Evolutionary conservation across 805 yeast genomes (phyloP), one percentile per base, ranked within the genome.

Genomic region (Saccharomycopsis fodiens): DNA sequence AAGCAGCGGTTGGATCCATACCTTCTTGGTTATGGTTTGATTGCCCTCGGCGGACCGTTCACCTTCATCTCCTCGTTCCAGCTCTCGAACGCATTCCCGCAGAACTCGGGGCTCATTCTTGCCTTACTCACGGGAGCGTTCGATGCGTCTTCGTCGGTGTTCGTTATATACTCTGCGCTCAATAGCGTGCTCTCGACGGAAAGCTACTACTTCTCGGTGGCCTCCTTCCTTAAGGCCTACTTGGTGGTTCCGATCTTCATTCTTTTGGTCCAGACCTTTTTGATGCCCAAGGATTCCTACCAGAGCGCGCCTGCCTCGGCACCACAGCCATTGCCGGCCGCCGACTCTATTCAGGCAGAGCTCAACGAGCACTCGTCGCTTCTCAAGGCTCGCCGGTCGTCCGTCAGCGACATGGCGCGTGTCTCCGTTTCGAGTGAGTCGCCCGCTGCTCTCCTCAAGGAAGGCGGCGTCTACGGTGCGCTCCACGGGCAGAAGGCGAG

Each of bases 11-110:
- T 73, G 36, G 96, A 88, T 60, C 78, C 82, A 3, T 88, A 83
- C 61, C 61, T 86, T 32, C 45, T 63, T 8, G 97, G 97, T 1
- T 91, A 85, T 60, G 68, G 82, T 2, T 62, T 76, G 10, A 66
- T 89, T 22, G 96, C 96, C 0, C 67, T 87, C 47, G 96, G 95
- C 7, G 97, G 97, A 4, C 97, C 97, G 8, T 88, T 89, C 64
- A 89, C 85, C 16, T 89, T 85, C 60, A 88, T 91, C 48, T 82
- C 95, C 16, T 78, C 87, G 49, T 88, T 91, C 72, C 97, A 89
- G 58, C 69, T 89, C 59, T 84, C 96, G 4, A 89, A 88, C 59
- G 73, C 85, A 21, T 85, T 88, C 64, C 96, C 96, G 2, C 74
- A 74, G 39, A 76, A 74, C 55, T 82, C 95, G 3, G 96, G 96